These are phyloP conservation scores for Acer campestre DNA, from an alignment of 345 rosid genomes.

Conservation along the genomic window DNA sequence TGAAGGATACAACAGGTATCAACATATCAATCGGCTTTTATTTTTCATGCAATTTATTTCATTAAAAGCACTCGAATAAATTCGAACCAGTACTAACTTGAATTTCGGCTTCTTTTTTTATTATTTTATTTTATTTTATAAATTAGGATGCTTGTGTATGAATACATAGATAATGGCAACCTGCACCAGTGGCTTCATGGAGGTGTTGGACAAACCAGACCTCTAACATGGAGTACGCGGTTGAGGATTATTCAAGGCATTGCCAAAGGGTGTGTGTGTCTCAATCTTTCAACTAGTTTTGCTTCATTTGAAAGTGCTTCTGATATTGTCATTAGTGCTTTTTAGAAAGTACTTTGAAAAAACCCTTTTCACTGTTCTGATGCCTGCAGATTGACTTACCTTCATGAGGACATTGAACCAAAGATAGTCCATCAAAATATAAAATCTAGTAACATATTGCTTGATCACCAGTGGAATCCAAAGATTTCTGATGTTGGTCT, in stretches of 20 bases:
- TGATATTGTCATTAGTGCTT: background rate
- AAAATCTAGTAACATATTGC: constrained; percentile 66
- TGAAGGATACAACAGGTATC: constrained; percentile 62
- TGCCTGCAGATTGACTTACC: constrained; percentile 61
- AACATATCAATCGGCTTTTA: background rate
- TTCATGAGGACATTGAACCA: constrained; percentile 73
- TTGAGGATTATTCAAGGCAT: constrained; percentile 68
- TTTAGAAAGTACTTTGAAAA: background rate
- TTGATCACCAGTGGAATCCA: constrained; percentile 77
- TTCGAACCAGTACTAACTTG: background rate
- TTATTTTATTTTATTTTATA: too few species aligned
- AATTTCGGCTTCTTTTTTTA: constrained; percentile 5
- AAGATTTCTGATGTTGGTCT: constrained; percentile 65
- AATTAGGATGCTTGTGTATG: constrained; percentile 66
- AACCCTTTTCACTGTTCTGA: too few species aligned
- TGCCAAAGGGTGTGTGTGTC: constrained; percentile 66
- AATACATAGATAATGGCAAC: constrained; percentile 69
- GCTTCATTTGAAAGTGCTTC: background rate
- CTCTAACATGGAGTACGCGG: constrained; percentile 59
- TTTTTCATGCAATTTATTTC: background rate
- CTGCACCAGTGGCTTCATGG: constrained; percentile 82
- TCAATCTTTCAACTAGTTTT: background rate
- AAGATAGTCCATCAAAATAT: constrained; percentile 55
- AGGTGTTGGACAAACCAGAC: constrained; percentile 37
- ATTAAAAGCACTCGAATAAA: background rate